A percentile compares a stretch with the other conserved stretches of the same genome.
Conservation (phyloP, 2,329 filamentous ascomycete species). For the Nemania sp. region DNA sequence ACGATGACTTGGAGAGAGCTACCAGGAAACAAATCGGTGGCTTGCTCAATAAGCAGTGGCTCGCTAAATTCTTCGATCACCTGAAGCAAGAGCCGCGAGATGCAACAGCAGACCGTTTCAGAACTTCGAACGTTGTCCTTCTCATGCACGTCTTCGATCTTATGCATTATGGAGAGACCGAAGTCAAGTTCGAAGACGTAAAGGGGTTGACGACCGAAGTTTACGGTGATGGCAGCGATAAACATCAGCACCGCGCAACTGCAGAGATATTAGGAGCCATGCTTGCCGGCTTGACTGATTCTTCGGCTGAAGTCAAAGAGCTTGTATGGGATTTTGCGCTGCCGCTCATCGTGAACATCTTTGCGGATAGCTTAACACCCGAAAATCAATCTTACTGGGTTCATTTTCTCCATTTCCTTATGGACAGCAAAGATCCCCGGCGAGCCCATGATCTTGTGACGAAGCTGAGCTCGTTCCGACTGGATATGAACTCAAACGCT, state of each 20-base stretch:
- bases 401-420: conserved; percentile 85
- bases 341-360: conserved; percentile 82
- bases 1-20: conserved; percentile 78
- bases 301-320: conserved; percentile 72
- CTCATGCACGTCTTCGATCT: conserved; percentile 90
- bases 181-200: conserved; percentile 83
- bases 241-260: conserved; percentile 95
- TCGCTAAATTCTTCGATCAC: conserved; percentile 85
- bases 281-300: conserved; percentile 78
- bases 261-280: conserved; percentile 90
- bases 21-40: conserved; percentile 80
- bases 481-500: conserved; percentile 94
- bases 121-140: conserved; percentile 84
- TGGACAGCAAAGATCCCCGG: conserved; percentile 88
- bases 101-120: conserved; percentile 78
- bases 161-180: conserved; percentile 78
- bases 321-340: conserved; percentile 88
- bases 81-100: conserved; percentile 96
- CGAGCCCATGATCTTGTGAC: conserved; percentile 85
- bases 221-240: conserved; percentile 92
- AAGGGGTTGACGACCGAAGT: conserved; percentile 77
- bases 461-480: conserved; percentile 78
- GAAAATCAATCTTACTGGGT: conserved; percentile 96
- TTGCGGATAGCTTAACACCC: conserved; percentile 89
- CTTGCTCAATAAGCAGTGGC: conserved; percentile 82